Evolutionary conservation across 495 filamentous ascomycete genomes (phyloP).

Genomic region (Penicillium macrosclerotiorum): DNA sequence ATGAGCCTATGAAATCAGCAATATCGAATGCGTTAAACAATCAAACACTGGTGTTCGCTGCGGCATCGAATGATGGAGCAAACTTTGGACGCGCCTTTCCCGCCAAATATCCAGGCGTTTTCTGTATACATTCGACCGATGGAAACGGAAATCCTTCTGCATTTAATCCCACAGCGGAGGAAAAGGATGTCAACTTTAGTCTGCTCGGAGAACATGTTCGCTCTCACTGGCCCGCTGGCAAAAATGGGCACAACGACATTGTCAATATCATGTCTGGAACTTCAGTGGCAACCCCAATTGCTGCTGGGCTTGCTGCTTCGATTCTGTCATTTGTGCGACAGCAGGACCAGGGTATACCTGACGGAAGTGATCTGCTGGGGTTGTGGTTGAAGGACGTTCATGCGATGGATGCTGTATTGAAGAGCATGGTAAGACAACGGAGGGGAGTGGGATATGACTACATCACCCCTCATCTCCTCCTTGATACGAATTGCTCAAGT

Average conservation of each 20-base stretch:
- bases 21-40: slow-evolving; percentile 23
- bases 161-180: slow-evolving; percentile 31
- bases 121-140: slow-evolving; percentile 36
- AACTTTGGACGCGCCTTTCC: slow-evolving; percentile 32
- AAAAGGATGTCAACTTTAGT: slow-evolving; percentile 32
- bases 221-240: slow-evolving; percentile 27
- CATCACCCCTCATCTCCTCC: slow-evolving; percentile 28
- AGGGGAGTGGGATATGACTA: slow-evolving; percentile 28
- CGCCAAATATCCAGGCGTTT: slow-evolving; percentile 30
- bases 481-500: slow-evolving; percentile 21
- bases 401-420: slow-evolving; percentile 28
- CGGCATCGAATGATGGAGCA: slow-evolving; percentile 34
- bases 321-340: slow-evolving; percentile 26
- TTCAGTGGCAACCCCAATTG: slow-evolving; percentile 34
- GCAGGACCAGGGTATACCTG: slow-evolving; percentile 17
- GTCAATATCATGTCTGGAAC: slow-evolving; percentile 27
- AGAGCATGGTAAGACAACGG: slow-evolving; percentile 26
- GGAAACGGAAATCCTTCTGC: slow-evolving; percentile 30
- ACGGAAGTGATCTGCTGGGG: slow-evolving; percentile 18
- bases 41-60: slow-evolving; percentile 28
- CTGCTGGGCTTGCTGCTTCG: slow-evolving; percentile 27
- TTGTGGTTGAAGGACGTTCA: slow-evolving; percentile 23
- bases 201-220: slow-evolving; percentile 32
- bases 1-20: slow-evolving; percentile 23
- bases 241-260: slow-evolving; percentile 16